Evolutionary conservation across 2,329 filamentous ascomycete species (phyloP).

Genomic region (Cadophora gregata): DNA sequence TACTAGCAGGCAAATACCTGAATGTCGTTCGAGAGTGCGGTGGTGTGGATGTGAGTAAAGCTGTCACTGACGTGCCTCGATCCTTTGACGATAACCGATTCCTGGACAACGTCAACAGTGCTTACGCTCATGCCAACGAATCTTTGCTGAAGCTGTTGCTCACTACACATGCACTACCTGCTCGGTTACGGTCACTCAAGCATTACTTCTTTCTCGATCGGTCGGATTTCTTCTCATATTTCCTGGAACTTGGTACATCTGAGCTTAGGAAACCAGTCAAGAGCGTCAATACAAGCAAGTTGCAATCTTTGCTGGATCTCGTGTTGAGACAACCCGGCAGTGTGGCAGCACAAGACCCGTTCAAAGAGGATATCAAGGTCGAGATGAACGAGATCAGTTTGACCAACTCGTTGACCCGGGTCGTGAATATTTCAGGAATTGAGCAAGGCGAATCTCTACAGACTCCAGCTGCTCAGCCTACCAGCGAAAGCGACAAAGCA

Average conservation of each 20-base stretch:
- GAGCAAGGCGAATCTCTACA: conserved; percentile 87
- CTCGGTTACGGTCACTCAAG: conserved; percentile 87
- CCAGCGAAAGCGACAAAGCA: conserved; percentile 81
- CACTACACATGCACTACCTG: conserved; percentile 89
- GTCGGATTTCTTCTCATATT: conserved; percentile 98
- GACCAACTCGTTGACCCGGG: conserved; percentile 91
- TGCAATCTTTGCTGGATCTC: conserved; percentile 94
- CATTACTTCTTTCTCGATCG: conserved; percentile 99
- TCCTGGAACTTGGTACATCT: conserved; percentile 87
- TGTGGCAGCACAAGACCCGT: conserved; percentile 91
- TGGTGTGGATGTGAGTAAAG: conserved; percentile 91
- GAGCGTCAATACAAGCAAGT: conserved; percentile 86
- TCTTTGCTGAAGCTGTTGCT: conserved; percentile 89
- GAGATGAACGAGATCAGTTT: conserved; percentile 95
- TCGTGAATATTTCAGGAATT: conserved; percentile 95
- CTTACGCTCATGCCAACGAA: conserved; percentile 94
- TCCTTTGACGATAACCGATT: conserved; percentile 93
- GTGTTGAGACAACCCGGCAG: conserved; percentile 96
- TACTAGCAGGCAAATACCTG: conserved; percentile 95
- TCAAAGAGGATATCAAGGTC: conserved; percentile 98
- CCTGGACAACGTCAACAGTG: conserved; percentile 92
- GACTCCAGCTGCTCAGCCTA: conserved; percentile 68
- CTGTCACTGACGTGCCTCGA: conserved; percentile 83
- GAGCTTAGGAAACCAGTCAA: conserved; percentile 91
- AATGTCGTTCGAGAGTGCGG: conserved; percentile 98